phyloP scores from a whole-genome alignment of 768 basidiomycete genomes.

The Tulasnella sp. region DNA sequence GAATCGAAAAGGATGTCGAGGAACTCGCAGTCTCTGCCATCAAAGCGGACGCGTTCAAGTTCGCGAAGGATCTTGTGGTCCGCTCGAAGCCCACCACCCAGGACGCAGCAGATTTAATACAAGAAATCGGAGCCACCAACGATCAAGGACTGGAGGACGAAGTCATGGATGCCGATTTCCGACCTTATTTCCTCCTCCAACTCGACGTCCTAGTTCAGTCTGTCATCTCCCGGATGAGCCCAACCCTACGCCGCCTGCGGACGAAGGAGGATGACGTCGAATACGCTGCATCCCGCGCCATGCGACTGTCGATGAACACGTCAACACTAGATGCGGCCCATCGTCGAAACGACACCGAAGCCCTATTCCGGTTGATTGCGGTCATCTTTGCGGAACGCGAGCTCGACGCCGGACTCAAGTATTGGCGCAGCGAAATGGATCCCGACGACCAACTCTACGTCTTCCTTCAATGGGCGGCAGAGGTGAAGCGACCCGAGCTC shows the following conservation, averaged over 20 bases:
- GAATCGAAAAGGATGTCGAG: conserved; percentile 75
- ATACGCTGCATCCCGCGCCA: conserved; percentile 61
- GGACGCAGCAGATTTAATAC: conserved; percentile 43
- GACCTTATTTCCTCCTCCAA: conserved; percentile 52
- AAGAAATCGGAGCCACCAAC: conserved; percentile 21
- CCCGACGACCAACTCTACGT: conserved; percentile 58
- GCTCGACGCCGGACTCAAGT: conserved; percentile 73
- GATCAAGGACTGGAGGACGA: conserved; percentile 27
- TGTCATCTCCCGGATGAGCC: conserved; percentile 38
- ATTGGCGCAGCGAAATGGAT: conserved; percentile 55
- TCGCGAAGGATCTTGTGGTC: conserved; percentile 60
- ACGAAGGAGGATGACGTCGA: conserved; percentile 83
- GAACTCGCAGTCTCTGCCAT: conserved; percentile 78
- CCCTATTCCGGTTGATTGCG: conserved; percentile 79
- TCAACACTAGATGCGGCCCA: conserved; percentile 35
- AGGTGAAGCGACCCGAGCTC: conserved; percentile 67
- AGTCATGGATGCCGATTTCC: conserved; percentile 46
- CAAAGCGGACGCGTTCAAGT: conserved; percentile 75
- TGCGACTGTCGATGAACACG: conserved; percentile 52
- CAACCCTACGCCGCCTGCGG: conserved; percentile 53
- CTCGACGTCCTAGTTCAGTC: conserved; percentile 72
- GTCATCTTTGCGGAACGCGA: conserved; percentile 71
- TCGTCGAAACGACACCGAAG: conserved; percentile 74
- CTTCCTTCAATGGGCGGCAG: conserved; percentile 87
- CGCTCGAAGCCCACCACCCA: conserved; percentile 46